Percentiles rank a stretch among this genome's conserved stretches.
Conservation (phyloP, 768 basidiomycete genomes). For the Heimioporus sp. region DNA sequence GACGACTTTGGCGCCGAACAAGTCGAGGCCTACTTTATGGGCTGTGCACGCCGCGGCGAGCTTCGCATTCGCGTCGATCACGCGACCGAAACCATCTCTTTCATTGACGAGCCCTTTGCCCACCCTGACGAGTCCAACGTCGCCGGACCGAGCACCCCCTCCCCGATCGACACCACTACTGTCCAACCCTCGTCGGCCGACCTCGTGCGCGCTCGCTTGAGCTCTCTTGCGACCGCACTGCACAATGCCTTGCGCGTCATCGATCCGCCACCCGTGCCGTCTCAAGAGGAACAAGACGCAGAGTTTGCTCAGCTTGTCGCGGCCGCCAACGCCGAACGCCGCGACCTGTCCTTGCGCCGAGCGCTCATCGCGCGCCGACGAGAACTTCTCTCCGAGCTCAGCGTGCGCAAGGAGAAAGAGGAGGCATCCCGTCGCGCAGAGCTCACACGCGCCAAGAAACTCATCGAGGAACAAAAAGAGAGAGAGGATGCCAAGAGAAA, state of each 20-base stretch:
- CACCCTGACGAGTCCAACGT: conserved; percentile 33
- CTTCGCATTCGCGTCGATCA: conserved; percentile 88
- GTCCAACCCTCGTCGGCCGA: conserved; percentile 74
- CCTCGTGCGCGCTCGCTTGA: conserved; percentile 74
- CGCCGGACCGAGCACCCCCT: conserved; percentile 13
- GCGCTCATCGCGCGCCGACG: conserved; percentile 82
- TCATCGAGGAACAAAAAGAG: conserved; percentile 59
- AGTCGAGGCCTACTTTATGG: conserved; percentile 91
- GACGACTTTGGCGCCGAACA: conserved; percentile 62
- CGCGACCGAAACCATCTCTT: conserved; percentile 77
- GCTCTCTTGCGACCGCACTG: conserved; percentile 70
- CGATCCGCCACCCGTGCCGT: conserved; percentile 39
- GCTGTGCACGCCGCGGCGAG: conserved; percentile 84
- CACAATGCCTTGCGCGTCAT: conserved; percentile 66
- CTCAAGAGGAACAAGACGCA: conserved; percentile 41
- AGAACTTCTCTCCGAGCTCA: conserved; percentile 81
- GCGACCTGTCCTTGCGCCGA: conserved; percentile 72
- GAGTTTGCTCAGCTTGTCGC: conserved; percentile 56
- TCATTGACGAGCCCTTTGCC: conserved; percentile 76
- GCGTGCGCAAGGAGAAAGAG: conserved; percentile 84
- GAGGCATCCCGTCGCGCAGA: conserved; percentile 80
- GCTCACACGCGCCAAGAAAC: conserved; percentile 58
- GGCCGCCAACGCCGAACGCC: conserved; percentile 71
- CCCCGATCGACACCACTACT: conserved; percentile 41
- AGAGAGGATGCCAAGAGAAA: conserved; percentile 60